Evolutionary conservation across 257 asterid genomes (phyloP).

Genomic region (Nemophila menziesii): DNA sequence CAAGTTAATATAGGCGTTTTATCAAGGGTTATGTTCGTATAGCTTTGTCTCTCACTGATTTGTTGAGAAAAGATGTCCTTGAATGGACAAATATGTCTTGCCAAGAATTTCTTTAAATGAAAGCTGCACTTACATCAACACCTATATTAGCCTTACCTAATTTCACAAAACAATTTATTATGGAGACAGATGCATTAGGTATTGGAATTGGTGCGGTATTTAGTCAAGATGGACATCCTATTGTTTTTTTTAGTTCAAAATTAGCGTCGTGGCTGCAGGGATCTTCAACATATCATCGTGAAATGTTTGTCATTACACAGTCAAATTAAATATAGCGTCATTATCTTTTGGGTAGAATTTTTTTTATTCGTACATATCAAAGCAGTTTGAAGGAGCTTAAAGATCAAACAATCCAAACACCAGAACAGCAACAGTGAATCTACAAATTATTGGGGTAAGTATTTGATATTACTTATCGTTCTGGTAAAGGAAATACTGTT

Average conservation of each 20-base stretch:
- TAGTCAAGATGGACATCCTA: neutral
- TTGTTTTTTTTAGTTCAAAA: neutral
- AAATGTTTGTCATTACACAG: neutral
- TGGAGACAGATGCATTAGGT: neutral
- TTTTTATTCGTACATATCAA: neutral
- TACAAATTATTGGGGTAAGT: neutral
- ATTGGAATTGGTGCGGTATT: neutral
- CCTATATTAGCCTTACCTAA: neutral
- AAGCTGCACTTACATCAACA: neutral
- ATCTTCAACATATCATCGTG: neutral
- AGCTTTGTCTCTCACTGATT: neutral
- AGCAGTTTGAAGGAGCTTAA: neutral
- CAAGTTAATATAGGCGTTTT: neutral
- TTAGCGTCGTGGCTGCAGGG: neutral
- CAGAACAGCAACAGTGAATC: neutral
- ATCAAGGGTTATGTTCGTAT: neutral
- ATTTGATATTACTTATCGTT: neutral
- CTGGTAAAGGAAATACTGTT: too few species aligned
- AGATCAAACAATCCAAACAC: neutral
- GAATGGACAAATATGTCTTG: neutral
- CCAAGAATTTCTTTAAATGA: neutral
- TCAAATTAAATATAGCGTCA: neutral
- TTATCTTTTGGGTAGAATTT: neutral
- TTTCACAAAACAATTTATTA: neutral
- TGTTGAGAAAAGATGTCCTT: neutral